phyloP scores from a whole-genome alignment of 1,284 basidiomycete species.

The Leccinum variabile region DNA sequence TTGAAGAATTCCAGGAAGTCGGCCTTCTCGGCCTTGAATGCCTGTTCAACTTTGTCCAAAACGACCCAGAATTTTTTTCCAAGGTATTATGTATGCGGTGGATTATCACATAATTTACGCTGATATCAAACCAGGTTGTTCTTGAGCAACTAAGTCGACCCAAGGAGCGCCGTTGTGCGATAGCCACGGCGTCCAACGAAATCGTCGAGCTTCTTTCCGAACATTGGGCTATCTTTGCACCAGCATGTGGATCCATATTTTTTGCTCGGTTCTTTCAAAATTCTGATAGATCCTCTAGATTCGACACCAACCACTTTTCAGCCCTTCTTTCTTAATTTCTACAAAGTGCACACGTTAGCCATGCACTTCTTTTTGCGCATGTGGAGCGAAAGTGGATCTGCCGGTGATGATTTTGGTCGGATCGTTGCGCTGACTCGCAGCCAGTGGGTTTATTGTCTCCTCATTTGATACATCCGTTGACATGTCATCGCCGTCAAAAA shows the following conservation, averaged over 20 bases:
- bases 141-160: slow-evolving; percentile 84
- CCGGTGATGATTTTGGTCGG: slow-evolving; percentile 76
- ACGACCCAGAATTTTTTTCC: slow-evolving; percentile 78
- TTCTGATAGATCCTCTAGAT: slow-evolving; percentile 45
- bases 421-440: slow-evolving; percentile 82
- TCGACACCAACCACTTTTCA: slow-evolving; percentile 84
- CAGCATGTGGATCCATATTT: slow-evolving; percentile 57
- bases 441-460: slow-evolving; percentile 58
- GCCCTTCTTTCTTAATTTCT: slow-evolving; percentile 88
- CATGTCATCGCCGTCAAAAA: slow-evolving; percentile 29
- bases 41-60: slow-evolving; percentile 73
- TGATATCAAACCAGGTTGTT: slow-evolving; percentile 53
- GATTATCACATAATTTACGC: background rate
- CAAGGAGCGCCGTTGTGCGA: slow-evolving; percentile 77
- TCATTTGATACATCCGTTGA: slow-evolving; percentile 12
- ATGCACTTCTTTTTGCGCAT: slow-evolving; percentile 91
- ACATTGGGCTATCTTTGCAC: slow-evolving; percentile 81
- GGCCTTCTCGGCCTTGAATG: slow-evolving; percentile 88
- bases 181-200: slow-evolving; percentile 85
- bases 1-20: slow-evolving; percentile 80
- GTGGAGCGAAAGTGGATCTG: slow-evolving; percentile 93
- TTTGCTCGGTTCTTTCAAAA: slow-evolving; percentile 9
- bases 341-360: slow-evolving; percentile 79
- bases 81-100: slow-evolving; percentile 50
- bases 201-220: slow-evolving; percentile 87